These are phyloP conservation scores for Alternaria ventricosa DNA, from an alignment of 2,329 filamentous ascomycete species.

Conservation along the genomic window DNA sequence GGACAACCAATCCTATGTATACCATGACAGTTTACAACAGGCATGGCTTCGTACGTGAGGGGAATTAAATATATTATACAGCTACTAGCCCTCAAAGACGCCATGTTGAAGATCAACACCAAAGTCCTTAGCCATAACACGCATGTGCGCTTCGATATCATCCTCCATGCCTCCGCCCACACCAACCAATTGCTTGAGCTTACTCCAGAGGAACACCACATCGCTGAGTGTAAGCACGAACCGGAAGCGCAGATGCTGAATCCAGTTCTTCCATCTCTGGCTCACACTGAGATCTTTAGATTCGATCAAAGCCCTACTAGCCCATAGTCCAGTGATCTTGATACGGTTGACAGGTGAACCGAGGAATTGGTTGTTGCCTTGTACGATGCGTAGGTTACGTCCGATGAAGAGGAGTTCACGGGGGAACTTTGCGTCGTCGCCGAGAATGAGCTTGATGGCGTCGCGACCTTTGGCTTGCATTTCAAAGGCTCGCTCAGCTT, in stretches of 20 bases:
- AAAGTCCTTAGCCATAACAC: constrained; percentile 84
- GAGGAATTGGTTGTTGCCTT: constrained; percentile 90
- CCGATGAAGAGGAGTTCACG: constrained; percentile 92
- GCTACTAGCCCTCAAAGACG: constrained; percentile 77
- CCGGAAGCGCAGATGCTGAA: constrained; percentile 82
- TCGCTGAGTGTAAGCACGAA: constrained; percentile 78
- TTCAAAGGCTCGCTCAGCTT: constrained; percentile 70
- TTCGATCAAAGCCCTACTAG: constrained; percentile 80
- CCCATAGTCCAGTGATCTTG: constrained; percentile 94
- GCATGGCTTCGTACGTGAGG: not conserved
- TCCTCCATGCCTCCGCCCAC: constrained; percentile 89
- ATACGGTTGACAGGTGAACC: constrained; percentile 88
- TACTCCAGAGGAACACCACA: constrained; percentile 81
- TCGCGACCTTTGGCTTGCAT: constrained; percentile 77
- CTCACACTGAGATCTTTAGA: constrained; percentile 67
- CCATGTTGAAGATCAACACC: constrained; percentile 89
- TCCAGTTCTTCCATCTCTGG: constrained; percentile 72
- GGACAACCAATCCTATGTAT: not conserved
- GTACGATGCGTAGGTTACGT: constrained; percentile 89
- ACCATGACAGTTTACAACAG: not conserved
- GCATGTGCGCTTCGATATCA: constrained; percentile 88
- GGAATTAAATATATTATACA: constrained; percentile 1
- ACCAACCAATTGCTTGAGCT: constrained; percentile 77
- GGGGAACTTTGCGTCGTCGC: constrained; percentile 87
- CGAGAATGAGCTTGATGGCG: constrained; percentile 78